Evolutionary conservation across 75 land plant genomes (phyloP), one percentile per base, ranked within the genome.

Genomic region (Adiantum capillusveneris): DNA sequence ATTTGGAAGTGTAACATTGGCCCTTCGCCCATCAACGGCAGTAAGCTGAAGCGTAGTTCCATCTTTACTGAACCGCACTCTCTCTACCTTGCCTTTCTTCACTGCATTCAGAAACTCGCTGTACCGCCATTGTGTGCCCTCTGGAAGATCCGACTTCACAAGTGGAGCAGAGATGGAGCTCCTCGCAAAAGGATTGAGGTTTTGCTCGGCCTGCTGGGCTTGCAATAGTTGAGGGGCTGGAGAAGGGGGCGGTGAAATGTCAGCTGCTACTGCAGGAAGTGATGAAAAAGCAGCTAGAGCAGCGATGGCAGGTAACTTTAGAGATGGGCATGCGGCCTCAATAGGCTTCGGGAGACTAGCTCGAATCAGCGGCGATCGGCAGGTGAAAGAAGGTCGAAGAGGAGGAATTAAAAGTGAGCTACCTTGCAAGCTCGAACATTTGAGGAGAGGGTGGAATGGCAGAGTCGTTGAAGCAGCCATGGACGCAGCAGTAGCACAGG

Each of bases 81-180:
- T 66, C 83, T 95, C 99, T 3, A 95, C 97, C 70, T 90, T 95
- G 25, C 99, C 99, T 45, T 69, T 77, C 82, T 90, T 90, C 25
- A 95, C 99, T 0, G 99, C 99, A 62, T 90, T 95, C 65, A 95
- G 61, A 65, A 95, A 95, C 75, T 95, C 99, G 65, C 99, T 95
- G 82, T 95, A 95, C 1, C 99, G 71, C 99, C 99, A 95, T 46
- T 90, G 86, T 44, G 74, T 53, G 0, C 99, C 97, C 7, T 95
- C 99, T 0, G 99, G 99, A 29, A 95, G 75, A 20, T 46, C 49
- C 21, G 49, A 46, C 21, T 46, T 46, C 2, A 63, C 65, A 29
- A 59, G 31, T 0, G 69, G 69, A 0, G 69, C 69, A 2, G 62
- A 14, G 25, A 66, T 0, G 52, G 69, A 45, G 21, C 60, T 42